Conservation (phyloP, 306 rosid genomes). For the Trifolium repens region DNA sequence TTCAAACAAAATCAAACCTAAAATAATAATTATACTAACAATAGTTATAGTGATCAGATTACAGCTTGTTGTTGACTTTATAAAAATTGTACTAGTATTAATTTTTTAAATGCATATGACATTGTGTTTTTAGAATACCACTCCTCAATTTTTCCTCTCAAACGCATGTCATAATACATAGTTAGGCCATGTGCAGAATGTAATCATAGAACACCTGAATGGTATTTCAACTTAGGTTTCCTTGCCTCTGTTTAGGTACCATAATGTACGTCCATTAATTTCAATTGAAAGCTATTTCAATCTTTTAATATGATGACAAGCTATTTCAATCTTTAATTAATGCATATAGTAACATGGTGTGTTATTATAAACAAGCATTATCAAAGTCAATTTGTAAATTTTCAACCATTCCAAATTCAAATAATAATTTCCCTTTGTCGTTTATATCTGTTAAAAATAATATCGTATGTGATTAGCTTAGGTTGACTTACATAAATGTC, state of each 20-base stretch:
- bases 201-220: conserved; percentile 25
- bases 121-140: too few relatives aligned
- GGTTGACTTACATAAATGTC: conserved; percentile 14
- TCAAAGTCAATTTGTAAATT: conserved; percentile 24
- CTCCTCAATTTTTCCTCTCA: too few relatives aligned
- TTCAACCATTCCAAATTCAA: conserved; percentile 18
- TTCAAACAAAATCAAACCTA: background rate
- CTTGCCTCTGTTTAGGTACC: background rate
- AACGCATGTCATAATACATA: background rate
- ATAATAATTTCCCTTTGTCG: conserved; percentile 32
- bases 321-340: background rate
- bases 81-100: too few relatives aligned
- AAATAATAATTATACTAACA: background rate
- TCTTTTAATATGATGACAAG: background rate
- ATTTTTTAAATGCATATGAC: too few relatives aligned
- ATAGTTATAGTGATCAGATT: background rate
- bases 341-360: background rate
- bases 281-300: background rate
- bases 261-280: background rate
- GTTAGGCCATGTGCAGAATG: background rate
- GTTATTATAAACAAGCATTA: conserved; percentile 8
- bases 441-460: conserved; percentile 13
- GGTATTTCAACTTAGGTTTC: conserved; percentile 10
- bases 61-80: conserved; percentile 2
- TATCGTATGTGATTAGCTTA: background rate